These are phyloP conservation scores for Aspergillus ustus DNA, from an alignment of 2,329 filamentous ascomycete genomes.

Conservation along the genomic window DNA sequence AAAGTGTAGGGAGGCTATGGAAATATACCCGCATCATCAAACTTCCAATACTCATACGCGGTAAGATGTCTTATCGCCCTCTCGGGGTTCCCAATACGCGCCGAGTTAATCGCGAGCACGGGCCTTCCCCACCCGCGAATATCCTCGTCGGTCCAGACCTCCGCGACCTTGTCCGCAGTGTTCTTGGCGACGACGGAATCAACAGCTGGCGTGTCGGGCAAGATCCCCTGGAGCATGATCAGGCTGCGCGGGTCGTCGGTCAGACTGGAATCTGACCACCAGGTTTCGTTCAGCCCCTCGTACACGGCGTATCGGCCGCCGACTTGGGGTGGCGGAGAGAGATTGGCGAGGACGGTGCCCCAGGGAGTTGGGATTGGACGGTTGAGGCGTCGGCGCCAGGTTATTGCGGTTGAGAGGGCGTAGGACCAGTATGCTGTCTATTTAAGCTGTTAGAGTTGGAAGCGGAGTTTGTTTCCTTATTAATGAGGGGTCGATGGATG, in stretches of 20 bases:
- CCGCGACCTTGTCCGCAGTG: slow-evolving; percentile 19
- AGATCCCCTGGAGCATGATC: slow-evolving; percentile 23
- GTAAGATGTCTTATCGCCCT: slow-evolving; percentile 19
- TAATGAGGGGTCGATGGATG: no score
- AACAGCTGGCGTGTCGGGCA: slow-evolving; percentile 19
- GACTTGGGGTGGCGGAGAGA: slow-evolving; percentile 14
- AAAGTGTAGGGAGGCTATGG: background rate
- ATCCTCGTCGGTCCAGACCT: slow-evolving; percentile 20
- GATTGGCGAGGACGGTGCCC: slow-evolving; percentile 8
- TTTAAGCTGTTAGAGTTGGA: background rate
- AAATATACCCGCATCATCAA: slow-evolving; percentile 22
- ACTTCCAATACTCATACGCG: slow-evolving; percentile 21
- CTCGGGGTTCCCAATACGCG: slow-evolving; percentile 17
- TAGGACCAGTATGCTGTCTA: slow-evolving; percentile 24
- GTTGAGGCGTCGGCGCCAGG: slow-evolving; percentile 15
- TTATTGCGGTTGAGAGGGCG: slow-evolving; percentile 16
- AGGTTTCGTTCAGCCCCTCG: slow-evolving; percentile 19
- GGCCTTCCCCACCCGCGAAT: slow-evolving; percentile 24
- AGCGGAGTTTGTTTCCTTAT: no score
- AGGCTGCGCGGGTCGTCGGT: slow-evolving; percentile 20
- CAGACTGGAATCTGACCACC: slow-evolving; percentile 18
- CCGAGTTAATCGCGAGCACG: slow-evolving; percentile 21
- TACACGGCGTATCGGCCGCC: slow-evolving; percentile 19
- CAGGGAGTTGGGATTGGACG: slow-evolving; percentile 12
- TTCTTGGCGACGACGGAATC: slow-evolving; percentile 4